phyloP scores from a whole-genome alignment of 306 rosid species.

The Cercis canadensis region DNA sequence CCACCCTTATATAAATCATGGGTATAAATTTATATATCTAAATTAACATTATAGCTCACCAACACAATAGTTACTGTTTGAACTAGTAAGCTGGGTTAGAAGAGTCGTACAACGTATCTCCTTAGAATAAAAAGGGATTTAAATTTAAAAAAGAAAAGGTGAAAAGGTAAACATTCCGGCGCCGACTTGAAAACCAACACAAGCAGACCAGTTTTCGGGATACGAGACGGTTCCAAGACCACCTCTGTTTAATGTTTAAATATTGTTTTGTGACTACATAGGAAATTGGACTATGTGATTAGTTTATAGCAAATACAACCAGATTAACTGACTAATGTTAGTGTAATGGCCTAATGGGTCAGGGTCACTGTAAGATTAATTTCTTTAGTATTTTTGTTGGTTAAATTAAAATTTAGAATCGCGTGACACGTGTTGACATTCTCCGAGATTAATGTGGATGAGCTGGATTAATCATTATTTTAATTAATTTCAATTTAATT shows the following conservation, averaged over 20 bases:
- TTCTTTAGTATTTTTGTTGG: neutral
- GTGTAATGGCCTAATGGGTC: neutral
- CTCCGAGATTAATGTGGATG: slow-evolving; percentile 19
- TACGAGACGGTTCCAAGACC: slow-evolving; percentile 22
- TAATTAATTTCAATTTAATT: slow-evolving; percentile 1
- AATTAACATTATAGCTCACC: too few species aligned
- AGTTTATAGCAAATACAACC: slow-evolving; percentile 27
- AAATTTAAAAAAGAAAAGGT: too few species aligned
- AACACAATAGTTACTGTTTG: too few species aligned
- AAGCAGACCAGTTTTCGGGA: neutral
- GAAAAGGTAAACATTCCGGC: slow-evolving; percentile 48
- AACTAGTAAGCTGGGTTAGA: too few species aligned
- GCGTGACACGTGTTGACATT: slow-evolving; percentile 44
- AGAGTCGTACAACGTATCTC: too few species aligned
- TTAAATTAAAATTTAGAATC: neutral
- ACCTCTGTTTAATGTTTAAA: neutral
- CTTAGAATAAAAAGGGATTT: too few species aligned
- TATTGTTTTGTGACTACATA: slow-evolving; percentile 10
- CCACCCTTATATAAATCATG: too few species aligned
- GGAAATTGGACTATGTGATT: slow-evolving; percentile 27
- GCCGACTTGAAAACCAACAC: slow-evolving; percentile 45
- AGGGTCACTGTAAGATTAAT: too few species aligned
- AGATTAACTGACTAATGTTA: slow-evolving; percentile 28
- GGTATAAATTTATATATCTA: too few species aligned
- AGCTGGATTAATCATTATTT: slow-evolving; percentile 37